These are phyloP conservation scores for Talaromyces sp. DNA, from an alignment of 2,329 filamentous ascomycete genomes.

Conservation along the genomic window DNA sequence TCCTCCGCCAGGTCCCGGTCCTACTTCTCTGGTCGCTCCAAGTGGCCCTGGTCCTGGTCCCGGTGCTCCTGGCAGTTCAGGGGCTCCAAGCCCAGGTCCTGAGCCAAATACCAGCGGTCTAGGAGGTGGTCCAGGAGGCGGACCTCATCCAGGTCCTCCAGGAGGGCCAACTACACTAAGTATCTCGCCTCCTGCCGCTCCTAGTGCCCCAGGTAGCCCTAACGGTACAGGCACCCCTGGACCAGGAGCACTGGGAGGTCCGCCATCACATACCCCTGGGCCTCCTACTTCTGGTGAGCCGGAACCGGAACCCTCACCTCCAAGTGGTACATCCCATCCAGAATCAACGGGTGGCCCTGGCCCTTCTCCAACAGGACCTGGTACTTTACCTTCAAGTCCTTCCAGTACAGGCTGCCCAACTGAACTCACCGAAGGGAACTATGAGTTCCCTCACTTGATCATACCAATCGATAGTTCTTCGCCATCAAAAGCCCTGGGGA, in stretches of 20 bases:
- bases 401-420: conserved; percentile 36
- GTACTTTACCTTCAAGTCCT: not conserved
- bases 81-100: not conserved
- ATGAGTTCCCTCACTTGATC: conserved; percentile 59
- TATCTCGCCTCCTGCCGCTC: not conserved
- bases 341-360: not conserved
- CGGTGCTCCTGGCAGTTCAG: conserved; percentile 3
- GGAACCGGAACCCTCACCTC: conserved; percentile 9
- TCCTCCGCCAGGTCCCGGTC: conserved; percentile 14
- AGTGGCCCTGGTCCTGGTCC: not conserved
- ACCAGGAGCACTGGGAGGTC: conserved; percentile 2
- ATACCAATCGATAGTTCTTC: conserved; percentile 52
- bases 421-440: conserved; percentile 39
- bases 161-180: not conserved
- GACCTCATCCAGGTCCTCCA: conserved; percentile 5
- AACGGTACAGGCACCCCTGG: not conserved
- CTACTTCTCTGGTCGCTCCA: conserved; percentile 8
- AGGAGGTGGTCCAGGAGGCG: not conserved
- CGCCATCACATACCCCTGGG: not conserved
- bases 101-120: not conserved
- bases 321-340: not conserved
- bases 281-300: conserved; percentile 2
- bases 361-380: not conserved
- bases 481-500: conserved; percentile 50
- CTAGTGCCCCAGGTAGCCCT: not conserved